Percentiles rank a stretch among this genome's conserved stretches.
phyloP scores from a whole-genome alignment of 2,329 filamentous ascomycete genomes.

The Dactylonectria estremocensis region DNA sequence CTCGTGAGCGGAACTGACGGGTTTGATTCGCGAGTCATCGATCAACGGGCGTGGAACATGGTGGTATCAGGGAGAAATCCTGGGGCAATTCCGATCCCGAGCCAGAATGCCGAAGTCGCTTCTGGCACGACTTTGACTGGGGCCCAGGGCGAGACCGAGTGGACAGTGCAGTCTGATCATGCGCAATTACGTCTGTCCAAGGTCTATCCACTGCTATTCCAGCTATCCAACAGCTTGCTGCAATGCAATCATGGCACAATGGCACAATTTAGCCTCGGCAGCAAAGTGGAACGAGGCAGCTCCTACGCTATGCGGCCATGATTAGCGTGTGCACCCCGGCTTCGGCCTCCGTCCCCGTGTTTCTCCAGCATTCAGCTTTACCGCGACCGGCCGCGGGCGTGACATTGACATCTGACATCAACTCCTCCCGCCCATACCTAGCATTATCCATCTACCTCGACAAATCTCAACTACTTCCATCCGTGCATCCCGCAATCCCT shows the following conservation, averaged over 20 bases:
- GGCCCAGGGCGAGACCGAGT: constrained; percentile 6
- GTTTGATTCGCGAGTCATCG: constrained; percentile 19
- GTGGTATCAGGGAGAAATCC: constrained; percentile 35
- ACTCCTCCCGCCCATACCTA: constrained; percentile 16
- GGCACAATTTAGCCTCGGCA: constrained; percentile 45
- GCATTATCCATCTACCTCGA: constrained; percentile 20
- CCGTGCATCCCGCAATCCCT: constrained; percentile 21
- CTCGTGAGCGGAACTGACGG: not conserved
- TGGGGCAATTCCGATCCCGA: constrained; percentile 13
- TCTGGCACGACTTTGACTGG: constrained; percentile 16
- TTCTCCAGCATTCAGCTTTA: constrained; percentile 51
- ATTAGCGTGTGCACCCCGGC: constrained; percentile 36
- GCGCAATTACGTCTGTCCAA: constrained; percentile 13
- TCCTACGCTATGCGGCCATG: constrained; percentile 12
- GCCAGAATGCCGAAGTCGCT: constrained; percentile 26
- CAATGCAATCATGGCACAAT: not conserved
- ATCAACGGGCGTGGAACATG: constrained; percentile 20
- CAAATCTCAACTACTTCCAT: constrained; percentile 13
- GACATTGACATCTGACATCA: constrained; percentile 44
- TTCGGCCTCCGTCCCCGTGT: constrained; percentile 46
- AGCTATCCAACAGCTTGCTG: not conserved
- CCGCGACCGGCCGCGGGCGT: constrained; percentile 28
- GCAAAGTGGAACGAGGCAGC: constrained; percentile 37
- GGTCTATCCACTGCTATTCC: no score
- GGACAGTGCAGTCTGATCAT: constrained; percentile 15